Base-by-base conservation (phyloP, 257 asterid species). In the Verbascum thapsus region DNA sequence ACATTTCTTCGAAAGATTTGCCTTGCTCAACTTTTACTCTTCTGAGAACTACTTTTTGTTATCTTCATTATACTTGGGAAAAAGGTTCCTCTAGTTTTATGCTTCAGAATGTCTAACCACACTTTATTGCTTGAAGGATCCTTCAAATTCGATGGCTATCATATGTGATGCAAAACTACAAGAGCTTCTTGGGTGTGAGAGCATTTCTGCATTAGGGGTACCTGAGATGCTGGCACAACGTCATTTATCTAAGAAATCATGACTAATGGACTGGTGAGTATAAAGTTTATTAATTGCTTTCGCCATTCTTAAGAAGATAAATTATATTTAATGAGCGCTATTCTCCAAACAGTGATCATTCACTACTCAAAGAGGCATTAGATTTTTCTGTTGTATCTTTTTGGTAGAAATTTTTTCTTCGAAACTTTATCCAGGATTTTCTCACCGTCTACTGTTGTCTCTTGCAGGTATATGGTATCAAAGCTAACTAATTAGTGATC, bases 151-250 rank as follows among this genome's bases (percentile, higher is more conserved):
- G 7, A 72, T 85, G 22, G 61, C 67, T 10, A 77, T 88, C 58
- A 4, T 57, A 22, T 85, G 96, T 61, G 87, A 88, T 69, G 84
- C 72, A 15, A 88, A 88, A 69, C 65, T 88, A 43, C 79, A 76
- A 66, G 87, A 81, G 64, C 87, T 85, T 72, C 82, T 88, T 17
- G 91, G 87, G 12, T 81, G 88, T 72, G 83, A 78, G 72, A 81
- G 84, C 74, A 70, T 85, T 44, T 81, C 91, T 54, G 84, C 84
- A 30, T 68, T 83, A 63, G 84, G 80, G 53, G 73, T 88, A 67
- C 87, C 86, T 6, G 84, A 85, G 73, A 77, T 66, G 80, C 66
- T 85, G 81, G 81, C 83, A 13, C 80, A 64, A 16, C 85, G 71
- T 38, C 90, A 85, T 63, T 75, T 81, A 26, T 69, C 52, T 50